phyloP scores from a whole-genome alignment of 768 basidiomycete species.

The Tulasnella sp. region DNA sequence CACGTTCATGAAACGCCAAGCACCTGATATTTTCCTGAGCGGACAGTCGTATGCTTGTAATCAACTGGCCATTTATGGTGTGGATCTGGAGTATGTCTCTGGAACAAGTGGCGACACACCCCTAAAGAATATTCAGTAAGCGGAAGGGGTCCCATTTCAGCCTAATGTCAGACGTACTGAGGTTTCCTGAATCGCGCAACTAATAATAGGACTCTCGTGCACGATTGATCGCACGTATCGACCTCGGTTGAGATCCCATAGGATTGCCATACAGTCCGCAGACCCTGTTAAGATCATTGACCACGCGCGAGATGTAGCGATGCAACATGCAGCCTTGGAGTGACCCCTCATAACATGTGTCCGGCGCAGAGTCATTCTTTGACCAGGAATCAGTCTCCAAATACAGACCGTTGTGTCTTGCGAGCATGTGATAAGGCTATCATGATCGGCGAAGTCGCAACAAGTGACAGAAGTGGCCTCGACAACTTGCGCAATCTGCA shows the following conservation, averaged over 20 bases:
- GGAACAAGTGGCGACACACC: conserved; percentile 84
- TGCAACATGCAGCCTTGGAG: conserved; percentile 58
- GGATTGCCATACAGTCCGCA: conserved; percentile 74
- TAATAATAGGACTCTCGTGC: conserved; percentile 58
- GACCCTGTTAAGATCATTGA: conserved; percentile 79
- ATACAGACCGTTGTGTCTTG: conserved; percentile 76
- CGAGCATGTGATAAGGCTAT: conserved; percentile 73
- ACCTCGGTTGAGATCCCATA: conserved; percentile 88
- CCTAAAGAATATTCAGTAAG: conserved; percentile 44
- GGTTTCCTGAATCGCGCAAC: conserved; percentile 78
- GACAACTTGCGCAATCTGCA: conserved; percentile 68
- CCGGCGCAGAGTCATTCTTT: conserved; percentile 38
- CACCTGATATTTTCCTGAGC: conserved; percentile 56
- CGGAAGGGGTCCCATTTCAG: neutral
- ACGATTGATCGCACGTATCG: conserved; percentile 76
- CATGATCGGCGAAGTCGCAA: conserved; percentile 70
- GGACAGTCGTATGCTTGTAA: conserved; percentile 63
- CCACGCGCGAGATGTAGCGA: conserved; percentile 77
- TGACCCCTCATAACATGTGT: conserved; percentile 81
- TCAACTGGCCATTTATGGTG: conserved; percentile 79
- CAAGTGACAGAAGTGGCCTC: conserved; percentile 70
- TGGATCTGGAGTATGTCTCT: conserved; percentile 65
- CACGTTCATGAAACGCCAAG: conserved; percentile 82
- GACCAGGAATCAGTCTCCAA: conserved; percentile 60
- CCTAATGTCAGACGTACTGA: conserved; percentile 54